Base-by-base conservation (phyloP, 805 yeast species). In the Yamadazyma phyllophila region DNA sequence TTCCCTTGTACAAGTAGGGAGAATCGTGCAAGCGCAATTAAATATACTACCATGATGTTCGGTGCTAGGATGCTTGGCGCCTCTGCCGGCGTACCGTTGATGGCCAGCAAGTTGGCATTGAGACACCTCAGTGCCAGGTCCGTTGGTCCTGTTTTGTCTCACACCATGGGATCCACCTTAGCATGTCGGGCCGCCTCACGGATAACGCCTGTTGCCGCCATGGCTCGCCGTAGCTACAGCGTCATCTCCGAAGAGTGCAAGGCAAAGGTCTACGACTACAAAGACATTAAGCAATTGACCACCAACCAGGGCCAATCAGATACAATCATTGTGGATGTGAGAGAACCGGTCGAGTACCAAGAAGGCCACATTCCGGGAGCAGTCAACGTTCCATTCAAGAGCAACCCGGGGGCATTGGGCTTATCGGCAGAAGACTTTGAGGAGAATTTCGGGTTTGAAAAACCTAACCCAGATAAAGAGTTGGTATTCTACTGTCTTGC, bases 321-420 rank as follows among this genome's bases (percentile, higher is more conserved):
- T 12, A 66, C 76, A 31, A 73, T 88, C 35, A 66, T 92, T 32
- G 82, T 92, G 17, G 99, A 92, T 61, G 97, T 88, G 15, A 82
- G 99, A 62, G 98, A 92, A 71, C 97, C 97, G 5, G 76, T 73
- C 20, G 99, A 92, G 67, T 76, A 69, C 58, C 69, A 68, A 32
- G 80, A 71, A 39, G 96, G 96, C 36, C 82, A 78, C 60, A 85
- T 92, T 55, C 97, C 97, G 26, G 77, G 80, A 11, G 84, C 98
- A 5, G 66, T 91, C 46, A 94, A 94, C 61, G 78, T 92, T 47
- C 98, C 99, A 14, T 84, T 82, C 69, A 89, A 89, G 60, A 81
- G 94, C 4, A 80, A 91, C 10, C 98, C 98, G 0, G 96, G 96
- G 15, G 98, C 98, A 0, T 74, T 92, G 49, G 89, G 88, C 40